Percentiles rank a stretch among this genome's conserved stretches.
phyloP scores from a whole-genome alignment of 179 eudicot genomes.

The Beta macrorhiza region DNA sequence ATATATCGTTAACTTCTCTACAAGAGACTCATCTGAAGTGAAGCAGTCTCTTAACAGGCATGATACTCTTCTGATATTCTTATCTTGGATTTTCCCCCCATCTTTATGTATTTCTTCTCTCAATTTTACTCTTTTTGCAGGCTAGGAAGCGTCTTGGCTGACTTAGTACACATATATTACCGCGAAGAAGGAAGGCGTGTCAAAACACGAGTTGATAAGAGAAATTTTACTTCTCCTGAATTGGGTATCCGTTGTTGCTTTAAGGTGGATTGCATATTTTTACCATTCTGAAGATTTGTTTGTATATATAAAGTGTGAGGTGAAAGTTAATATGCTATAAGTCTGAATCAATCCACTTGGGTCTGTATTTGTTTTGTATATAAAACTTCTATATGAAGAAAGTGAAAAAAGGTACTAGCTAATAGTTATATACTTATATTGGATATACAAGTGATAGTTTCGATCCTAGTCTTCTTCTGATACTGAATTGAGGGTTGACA shows the following conservation, averaged over 20 bases:
- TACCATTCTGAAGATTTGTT: not conserved
- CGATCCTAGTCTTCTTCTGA: too few species aligned
- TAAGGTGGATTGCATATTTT: slow-evolving; percentile 46
- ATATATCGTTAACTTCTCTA: slow-evolving; percentile 50
- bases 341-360: not conserved
- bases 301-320: not conserved
- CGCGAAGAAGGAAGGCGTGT: slow-evolving; percentile 87
- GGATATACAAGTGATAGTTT: not conserved
- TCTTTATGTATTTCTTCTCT: slow-evolving; percentile 10
- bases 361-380: not conserved
- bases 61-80: slow-evolving; percentile 21
- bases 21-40: slow-evolving; percentile 47
- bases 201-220: slow-evolving; percentile 77
- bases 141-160: slow-evolving; percentile 62
- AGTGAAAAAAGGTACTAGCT: not conserved
- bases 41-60: slow-evolving; percentile 79
- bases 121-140: slow-evolving; percentile 42
- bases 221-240: slow-evolving; percentile 62
- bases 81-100: not conserved
- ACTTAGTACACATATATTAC: slow-evolving; percentile 63
- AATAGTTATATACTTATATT: not conserved
- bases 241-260: slow-evolving; percentile 82
- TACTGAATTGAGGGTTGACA: not conserved
- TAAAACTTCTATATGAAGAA: not conserved
- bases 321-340: slow-evolving; percentile 6